Evolutionary conservation across 2,329 filamentous ascomycete genomes (phyloP).

Genomic region (Fusarium sp.): DNA sequence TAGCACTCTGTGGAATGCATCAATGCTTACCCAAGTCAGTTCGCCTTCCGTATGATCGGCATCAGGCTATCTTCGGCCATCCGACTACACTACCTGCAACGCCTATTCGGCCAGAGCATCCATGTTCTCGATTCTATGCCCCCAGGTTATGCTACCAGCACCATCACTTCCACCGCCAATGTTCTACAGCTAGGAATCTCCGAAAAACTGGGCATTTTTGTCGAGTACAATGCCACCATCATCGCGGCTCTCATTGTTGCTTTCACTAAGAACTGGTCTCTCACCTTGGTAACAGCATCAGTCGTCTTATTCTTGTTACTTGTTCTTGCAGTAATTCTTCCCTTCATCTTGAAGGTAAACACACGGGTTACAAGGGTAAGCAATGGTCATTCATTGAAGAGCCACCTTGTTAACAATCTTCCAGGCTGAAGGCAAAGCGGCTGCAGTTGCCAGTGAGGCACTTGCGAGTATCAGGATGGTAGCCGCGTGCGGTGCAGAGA

Average conservation of each 20-base stretch:
- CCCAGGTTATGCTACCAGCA: conserved; percentile 69
- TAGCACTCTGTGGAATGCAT: neutral
- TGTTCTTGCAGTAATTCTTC: conserved; percentile 61
- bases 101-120: conserved; percentile 73
- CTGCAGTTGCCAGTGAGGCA: conserved; percentile 70
- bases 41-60: conserved; percentile 71
- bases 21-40: conserved; percentile 50
- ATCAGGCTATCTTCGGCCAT: conserved; percentile 71
- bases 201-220: conserved; percentile 69
- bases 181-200: conserved; percentile 74
- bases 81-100: conserved; percentile 72
- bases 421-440: conserved; percentile 66
- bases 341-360: conserved; percentile 67
- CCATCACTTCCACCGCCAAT: conserved; percentile 74
- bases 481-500: conserved; percentile 71
- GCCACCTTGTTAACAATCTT: conserved; percentile 6
- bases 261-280: conserved; percentile 68
- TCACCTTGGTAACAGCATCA: conserved; percentile 69
- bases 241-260: conserved; percentile 65
- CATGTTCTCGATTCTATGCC: conserved; percentile 76
- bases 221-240: conserved; percentile 67
- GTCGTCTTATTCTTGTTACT: conserved; percentile 67
- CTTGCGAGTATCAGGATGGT: conserved; percentile 72
- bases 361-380: conserved; percentile 55
- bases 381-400: neutral